These are phyloP conservation scores for Epichloe coenophiala DNA, from an alignment of 2,329 filamentous ascomycete genomes.

Conservation along the genomic window DNA sequence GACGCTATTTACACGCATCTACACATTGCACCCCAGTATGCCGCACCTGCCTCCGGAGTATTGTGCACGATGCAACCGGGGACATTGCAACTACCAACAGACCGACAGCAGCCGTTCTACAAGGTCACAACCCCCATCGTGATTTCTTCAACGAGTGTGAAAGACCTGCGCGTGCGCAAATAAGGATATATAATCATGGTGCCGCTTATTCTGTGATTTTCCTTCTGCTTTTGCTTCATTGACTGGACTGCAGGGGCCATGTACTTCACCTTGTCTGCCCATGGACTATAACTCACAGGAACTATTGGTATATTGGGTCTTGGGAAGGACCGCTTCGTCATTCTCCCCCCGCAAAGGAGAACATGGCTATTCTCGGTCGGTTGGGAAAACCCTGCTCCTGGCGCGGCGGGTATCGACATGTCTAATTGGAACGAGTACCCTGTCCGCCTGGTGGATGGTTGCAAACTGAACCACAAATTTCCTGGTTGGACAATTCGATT, in stretches of 20 bases:
- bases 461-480: conserved; percentile 2
- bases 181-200: neutral
- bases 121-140: no score
- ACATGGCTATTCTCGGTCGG: neutral
- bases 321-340: no score
- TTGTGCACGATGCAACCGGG: no score
- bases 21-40: no score
- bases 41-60: neutral
- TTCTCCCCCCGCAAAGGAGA: neutral
- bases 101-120: no score
- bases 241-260: no score
- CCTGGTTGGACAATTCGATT: conserved; percentile 2
- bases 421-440: conserved; percentile 1
- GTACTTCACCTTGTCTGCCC: no score
- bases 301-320: no score
- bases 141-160: neutral
- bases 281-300: no score
- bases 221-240: no score
- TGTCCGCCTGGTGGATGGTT: neutral
- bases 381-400: neutral
- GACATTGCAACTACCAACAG: no score
- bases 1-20: neutral
- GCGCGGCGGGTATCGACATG: neutral
- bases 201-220: neutral
- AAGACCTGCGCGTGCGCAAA: neutral